Conservation (phyloP, 139 green algal genomes). For the Eudorina sp. region DNA sequence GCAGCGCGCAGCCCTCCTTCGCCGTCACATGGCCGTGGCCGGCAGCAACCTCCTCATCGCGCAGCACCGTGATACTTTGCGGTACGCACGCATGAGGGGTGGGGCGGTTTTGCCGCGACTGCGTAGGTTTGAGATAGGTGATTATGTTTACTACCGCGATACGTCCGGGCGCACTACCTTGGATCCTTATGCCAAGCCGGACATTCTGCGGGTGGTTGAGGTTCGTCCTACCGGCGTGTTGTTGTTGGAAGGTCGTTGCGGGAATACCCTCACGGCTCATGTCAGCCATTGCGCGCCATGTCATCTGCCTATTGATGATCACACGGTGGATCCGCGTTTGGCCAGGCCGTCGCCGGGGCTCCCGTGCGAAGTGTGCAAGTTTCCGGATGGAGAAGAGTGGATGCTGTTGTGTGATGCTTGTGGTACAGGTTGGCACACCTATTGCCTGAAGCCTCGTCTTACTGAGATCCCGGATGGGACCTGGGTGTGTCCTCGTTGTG, state of each 20-base stretch:
- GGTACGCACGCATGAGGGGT: slow-evolving; percentile 33
- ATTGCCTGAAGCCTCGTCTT: no score
- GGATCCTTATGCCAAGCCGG: neutral
- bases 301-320: slow-evolving; percentile 23
- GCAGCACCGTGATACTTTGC: slow-evolving; percentile 46
- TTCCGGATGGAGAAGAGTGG: no score
- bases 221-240: slow-evolving; percentile 3
- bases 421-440: no score
- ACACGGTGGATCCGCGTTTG: neutral
- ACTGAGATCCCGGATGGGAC: no score
- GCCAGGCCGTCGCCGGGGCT: no score
- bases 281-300: slow-evolving; percentile 24
- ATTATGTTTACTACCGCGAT: slow-evolving; percentile 51
- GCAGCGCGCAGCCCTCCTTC: no score
- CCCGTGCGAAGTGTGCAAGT: no score
- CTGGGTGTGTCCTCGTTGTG: no score
- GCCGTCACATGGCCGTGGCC: neutral
- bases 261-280: slow-evolving; percentile 9
- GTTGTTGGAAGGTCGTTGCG: slow-evolving; percentile 35
- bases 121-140: slow-evolving; percentile 16
- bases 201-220: neutral
- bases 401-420: no score
- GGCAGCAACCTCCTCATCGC: slow-evolving; percentile 49
- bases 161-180: neutral
- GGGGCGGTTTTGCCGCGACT: neutral